phyloP scores from a whole-genome alignment of 495 filamentous ascomycete species.

The Hyaloscypha hepaticicola region DNA sequence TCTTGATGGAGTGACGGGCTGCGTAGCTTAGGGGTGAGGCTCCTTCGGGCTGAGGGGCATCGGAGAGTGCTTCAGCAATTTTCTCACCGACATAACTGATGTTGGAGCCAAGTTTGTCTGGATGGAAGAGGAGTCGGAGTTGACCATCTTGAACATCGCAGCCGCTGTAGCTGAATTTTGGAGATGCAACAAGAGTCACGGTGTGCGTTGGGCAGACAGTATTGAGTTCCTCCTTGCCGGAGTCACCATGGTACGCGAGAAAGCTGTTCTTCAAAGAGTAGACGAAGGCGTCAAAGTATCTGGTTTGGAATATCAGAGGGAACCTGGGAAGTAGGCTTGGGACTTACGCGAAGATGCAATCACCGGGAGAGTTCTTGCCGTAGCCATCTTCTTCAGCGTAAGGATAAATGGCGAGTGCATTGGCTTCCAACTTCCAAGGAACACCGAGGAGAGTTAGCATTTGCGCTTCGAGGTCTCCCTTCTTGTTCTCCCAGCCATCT shows the following conservation, averaged over 20 bases:
- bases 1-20: conserved; percentile 44
- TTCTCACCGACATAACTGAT: conserved; percentile 37
- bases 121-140: conserved; percentile 47
- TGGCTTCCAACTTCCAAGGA: conserved; percentile 49
- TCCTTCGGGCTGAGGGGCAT: conserved; percentile 36
- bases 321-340: background rate
- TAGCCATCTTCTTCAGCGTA: conserved; percentile 48
- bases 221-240: conserved; percentile 48
- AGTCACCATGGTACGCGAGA: conserved; percentile 34
- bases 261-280: conserved; percentile 41
- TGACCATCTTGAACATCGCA: conserved; percentile 45
- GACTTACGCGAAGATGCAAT: conserved; percentile 44
- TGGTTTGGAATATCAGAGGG: conserved; percentile 22
- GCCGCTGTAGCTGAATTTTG: conserved; percentile 45
- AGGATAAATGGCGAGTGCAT: conserved; percentile 46
- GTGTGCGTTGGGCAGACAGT: conserved; percentile 42
- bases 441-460: conserved; percentile 43
- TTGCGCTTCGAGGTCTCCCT: conserved; percentile 41
- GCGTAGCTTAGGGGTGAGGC: conserved; percentile 42
- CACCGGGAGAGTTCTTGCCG: conserved; percentile 44
- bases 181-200: conserved; percentile 44
- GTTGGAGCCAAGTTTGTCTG: conserved; percentile 44
- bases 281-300: conserved; percentile 46
- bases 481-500: conserved; percentile 51
- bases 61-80: conserved; percentile 44